Conservation (phyloP, 305 asterid genomes). For the Solanum hybrid region DNA sequence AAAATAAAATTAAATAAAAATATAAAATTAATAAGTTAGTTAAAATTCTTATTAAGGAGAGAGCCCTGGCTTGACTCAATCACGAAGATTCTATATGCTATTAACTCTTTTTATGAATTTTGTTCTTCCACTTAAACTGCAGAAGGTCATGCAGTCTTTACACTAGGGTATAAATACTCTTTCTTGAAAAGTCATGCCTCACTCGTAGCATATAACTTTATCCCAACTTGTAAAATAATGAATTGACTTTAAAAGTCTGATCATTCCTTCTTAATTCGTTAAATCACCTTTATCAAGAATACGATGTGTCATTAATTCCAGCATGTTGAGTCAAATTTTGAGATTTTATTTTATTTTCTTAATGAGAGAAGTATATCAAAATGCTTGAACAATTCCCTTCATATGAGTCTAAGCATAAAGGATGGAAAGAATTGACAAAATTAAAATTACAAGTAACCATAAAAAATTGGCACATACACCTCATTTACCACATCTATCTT, state of each 20-base stretch:
- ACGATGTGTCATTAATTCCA: not conserved
- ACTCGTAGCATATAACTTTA: not conserved
- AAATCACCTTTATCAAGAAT: not conserved
- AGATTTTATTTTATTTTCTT: not conserved
- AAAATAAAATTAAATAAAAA: too few relatives aligned
- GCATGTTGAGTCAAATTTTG: not conserved
- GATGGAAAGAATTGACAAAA: not conserved
- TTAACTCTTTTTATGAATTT: not conserved
- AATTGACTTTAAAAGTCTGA: not conserved
- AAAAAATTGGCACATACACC: not conserved
- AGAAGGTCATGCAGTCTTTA: not conserved
- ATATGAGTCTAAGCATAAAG: not conserved
- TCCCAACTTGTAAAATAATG: not conserved
- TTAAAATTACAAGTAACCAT: not conserved
- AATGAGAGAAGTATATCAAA: not conserved
- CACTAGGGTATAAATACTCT: not conserved
- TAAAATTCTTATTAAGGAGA: too few relatives aligned
- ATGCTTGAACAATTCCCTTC: not conserved
- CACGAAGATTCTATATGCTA: not conserved
- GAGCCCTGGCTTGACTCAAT: too few relatives aligned
- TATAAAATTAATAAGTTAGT: too few relatives aligned
- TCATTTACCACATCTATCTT: not conserved
- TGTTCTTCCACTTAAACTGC: not conserved
- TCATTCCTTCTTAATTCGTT: not conserved
- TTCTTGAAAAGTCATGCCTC: not conserved